phyloP scores from a whole-genome alignment of 805 yeast species.

The Huiozyma naganishii region DNA sequence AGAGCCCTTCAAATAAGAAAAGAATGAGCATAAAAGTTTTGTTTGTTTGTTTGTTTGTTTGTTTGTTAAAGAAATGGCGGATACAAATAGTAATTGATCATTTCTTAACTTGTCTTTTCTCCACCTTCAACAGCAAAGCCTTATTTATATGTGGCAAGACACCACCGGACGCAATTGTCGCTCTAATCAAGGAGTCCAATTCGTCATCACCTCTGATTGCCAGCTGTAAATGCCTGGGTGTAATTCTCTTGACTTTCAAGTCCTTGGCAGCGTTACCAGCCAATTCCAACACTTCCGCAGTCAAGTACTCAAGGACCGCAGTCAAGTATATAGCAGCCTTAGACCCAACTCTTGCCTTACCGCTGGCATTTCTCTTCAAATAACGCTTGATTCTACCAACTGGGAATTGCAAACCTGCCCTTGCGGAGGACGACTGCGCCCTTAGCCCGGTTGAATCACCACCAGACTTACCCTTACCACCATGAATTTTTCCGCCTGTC shows the following conservation, averaged over 20 bases:
- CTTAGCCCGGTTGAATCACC: constrained; percentile 33
- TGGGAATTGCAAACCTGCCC: constrained; percentile 94
- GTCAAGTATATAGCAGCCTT: constrained; percentile 93
- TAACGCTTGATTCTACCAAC: constrained; percentile 98
- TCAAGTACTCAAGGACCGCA: constrained; percentile 89
- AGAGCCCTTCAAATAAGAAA: no score
- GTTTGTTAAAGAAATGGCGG: no score
- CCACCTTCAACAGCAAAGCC: constrained; percentile 68
- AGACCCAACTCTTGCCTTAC: constrained; percentile 78
- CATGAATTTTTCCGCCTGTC: constrained; percentile 87
- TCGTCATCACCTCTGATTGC: constrained; percentile 99
- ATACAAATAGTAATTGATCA: not conserved
- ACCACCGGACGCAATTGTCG: constrained; percentile 97
- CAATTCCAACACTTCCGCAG: constrained; percentile 94
- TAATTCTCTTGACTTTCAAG: constrained; percentile 88
- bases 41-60: no score
- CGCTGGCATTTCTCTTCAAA: constrained; percentile 82
- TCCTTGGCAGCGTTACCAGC: constrained; percentile 99
- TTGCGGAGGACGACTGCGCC: constrained; percentile 82
- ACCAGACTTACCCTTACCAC: constrained; percentile 93
- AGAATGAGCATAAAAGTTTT: no score
- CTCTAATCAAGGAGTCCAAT: constrained; percentile 84
- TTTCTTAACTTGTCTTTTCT: constrained; percentile 14
- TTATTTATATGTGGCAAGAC: constrained; percentile 89
- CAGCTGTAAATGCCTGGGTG: constrained; percentile 92